Conservation (phyloP, 2,329 filamentous ascomycete species). For the Fusarium sp. region DNA sequence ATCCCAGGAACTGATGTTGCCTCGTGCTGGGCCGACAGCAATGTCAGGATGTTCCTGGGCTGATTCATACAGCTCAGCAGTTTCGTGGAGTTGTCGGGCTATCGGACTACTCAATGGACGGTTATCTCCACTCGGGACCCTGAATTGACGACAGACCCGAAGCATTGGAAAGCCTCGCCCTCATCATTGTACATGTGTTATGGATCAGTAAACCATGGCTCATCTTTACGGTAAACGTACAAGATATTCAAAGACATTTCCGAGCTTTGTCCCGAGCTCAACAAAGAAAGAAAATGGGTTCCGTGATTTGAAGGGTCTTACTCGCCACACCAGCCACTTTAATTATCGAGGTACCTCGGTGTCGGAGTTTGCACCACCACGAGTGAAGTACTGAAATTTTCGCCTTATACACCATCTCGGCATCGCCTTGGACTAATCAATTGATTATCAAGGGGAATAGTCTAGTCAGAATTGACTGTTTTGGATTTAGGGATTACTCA, state of each 20-base stretch:
- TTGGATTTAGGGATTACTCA: slow-evolving; percentile 19
- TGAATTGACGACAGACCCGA: slow-evolving; percentile 24
- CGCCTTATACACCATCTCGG: slow-evolving; percentile 29
- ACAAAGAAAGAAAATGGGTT: slow-evolving; percentile 1
- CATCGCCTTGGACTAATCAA: slow-evolving; percentile 30
- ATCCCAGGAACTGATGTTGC: slow-evolving; percentile 24
- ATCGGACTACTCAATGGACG: slow-evolving; percentile 9
- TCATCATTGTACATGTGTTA: slow-evolving; percentile 20
- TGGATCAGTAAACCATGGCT: slow-evolving; percentile 9
- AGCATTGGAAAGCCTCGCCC: slow-evolving; percentile 22
- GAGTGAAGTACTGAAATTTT: slow-evolving; percentile 20
- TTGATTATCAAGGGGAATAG: slow-evolving; percentile 7
- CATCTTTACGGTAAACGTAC: slow-evolving; percentile 14
- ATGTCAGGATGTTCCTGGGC: slow-evolving; percentile 33
- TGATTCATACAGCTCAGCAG: slow-evolving; percentile 26
- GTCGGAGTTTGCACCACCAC: not conserved
- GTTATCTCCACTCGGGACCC: slow-evolving; percentile 34
- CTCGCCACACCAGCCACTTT: slow-evolving; percentile 47
- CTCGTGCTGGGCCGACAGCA: slow-evolving; percentile 22
- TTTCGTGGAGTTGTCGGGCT: slow-evolving; percentile 10
- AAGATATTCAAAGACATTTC: slow-evolving; percentile 14
- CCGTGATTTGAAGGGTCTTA: slow-evolving; percentile 31
- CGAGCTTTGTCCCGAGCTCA: slow-evolving; percentile 30
- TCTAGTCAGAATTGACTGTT: slow-evolving; percentile 1
- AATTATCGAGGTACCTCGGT: slow-evolving; percentile 28